A percentile compares a stretch with the other conserved stretches of the same genome.
These are phyloP conservation scores for Apiosordaria backusii DNA, from an alignment of 495 filamentous ascomycete species.

Conservation along the genomic window DNA sequence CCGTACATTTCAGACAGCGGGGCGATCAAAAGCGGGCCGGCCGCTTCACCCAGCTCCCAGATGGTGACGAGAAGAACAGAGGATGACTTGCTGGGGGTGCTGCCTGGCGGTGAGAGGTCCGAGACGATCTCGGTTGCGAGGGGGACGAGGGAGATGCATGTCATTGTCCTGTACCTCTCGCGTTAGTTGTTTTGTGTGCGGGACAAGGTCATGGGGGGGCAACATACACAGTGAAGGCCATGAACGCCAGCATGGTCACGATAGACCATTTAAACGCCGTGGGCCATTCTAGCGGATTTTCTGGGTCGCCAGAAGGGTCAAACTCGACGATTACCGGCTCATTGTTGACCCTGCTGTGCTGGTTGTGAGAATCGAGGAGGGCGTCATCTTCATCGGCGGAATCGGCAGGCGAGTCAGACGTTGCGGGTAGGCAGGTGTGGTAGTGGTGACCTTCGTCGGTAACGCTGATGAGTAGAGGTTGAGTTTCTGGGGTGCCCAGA, in stretches of 20 bases:
- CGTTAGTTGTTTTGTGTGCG: not conserved
- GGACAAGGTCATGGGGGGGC: not conserved
- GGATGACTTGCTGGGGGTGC: constrained; percentile 39
- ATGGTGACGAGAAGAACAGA: constrained; percentile 56
- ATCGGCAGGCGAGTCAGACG: not conserved
- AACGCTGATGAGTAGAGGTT: constrained; percentile 12
- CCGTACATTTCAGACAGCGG: constrained; percentile 56
- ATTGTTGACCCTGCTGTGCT: not conserved
- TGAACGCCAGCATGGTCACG: constrained; percentile 45
- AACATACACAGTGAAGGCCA: constrained; percentile 54
- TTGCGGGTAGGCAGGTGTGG: not conserved
- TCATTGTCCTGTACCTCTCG: constrained; percentile 45
- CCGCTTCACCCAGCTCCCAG: constrained; percentile 55
- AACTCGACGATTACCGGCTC: constrained; percentile 41
- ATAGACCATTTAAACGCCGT: constrained; percentile 48
- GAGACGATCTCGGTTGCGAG: constrained; percentile 48
- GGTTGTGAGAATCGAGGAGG: not conserved
- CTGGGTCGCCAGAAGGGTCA: constrained; percentile 45
- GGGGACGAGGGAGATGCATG: constrained; percentile 54
- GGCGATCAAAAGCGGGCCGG: constrained; percentile 57
- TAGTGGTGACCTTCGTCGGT: constrained; percentile 19
- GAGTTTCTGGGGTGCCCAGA: constrained; percentile 9
- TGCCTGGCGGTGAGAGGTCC: constrained; percentile 38
- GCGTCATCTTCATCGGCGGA: not conserved
- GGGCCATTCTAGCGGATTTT: constrained; percentile 55